Evolutionary conservation across 192 early-diverging fungal species (phyloP).

Genomic region (Podila clonocystis): DNA sequence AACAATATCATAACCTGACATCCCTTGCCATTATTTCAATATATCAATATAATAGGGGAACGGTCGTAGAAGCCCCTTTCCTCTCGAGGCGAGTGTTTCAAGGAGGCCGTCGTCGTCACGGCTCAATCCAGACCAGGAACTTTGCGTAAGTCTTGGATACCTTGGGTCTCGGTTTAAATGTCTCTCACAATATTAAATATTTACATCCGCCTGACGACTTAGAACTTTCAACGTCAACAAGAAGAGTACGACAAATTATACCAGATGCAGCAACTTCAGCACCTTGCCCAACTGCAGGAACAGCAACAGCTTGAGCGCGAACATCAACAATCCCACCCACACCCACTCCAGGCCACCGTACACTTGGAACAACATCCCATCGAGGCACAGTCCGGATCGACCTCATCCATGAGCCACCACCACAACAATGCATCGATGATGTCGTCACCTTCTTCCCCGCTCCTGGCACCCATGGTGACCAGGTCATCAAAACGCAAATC

Average conservation of each 20-base stretch:
- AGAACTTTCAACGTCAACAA: slow-evolving; percentile 38
- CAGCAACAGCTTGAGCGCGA: slow-evolving; percentile 3
- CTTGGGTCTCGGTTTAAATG: neutral
- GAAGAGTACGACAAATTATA: slow-evolving; percentile 40
- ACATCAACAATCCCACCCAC: slow-evolving; percentile 9
- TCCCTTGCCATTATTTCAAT: neutral
- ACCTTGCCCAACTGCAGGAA: slow-evolving; percentile 11
- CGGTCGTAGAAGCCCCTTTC: neutral
- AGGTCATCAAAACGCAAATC: slow-evolving; percentile 37
- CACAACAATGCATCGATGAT: slow-evolving; percentile 2
- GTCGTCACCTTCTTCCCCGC: slow-evolving; percentile 26
- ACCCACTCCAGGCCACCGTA: slow-evolving; percentile 19
- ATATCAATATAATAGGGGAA: slow-evolving; percentile 10
- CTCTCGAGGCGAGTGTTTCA: neutral
- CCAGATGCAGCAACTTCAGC: slow-evolving; percentile 28
- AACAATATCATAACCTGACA: too few species aligned
- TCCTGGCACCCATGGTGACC: slow-evolving; percentile 20
- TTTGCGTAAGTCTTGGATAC: slow-evolving; percentile 10
- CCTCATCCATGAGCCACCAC: slow-evolving; percentile 9
- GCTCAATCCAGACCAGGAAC: slow-evolving; percentile 41
- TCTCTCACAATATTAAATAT: neutral
- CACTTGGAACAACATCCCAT: slow-evolving; percentile 7
- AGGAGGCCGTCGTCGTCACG: slow-evolving; percentile 27
- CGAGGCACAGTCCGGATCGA: neutral
- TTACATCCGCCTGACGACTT: neutral